Evolutionary conservation across 805 yeast species (phyloP), one percentile per base, ranked within the genome.

Genomic region (Lipomyces mesembrius): DNA sequence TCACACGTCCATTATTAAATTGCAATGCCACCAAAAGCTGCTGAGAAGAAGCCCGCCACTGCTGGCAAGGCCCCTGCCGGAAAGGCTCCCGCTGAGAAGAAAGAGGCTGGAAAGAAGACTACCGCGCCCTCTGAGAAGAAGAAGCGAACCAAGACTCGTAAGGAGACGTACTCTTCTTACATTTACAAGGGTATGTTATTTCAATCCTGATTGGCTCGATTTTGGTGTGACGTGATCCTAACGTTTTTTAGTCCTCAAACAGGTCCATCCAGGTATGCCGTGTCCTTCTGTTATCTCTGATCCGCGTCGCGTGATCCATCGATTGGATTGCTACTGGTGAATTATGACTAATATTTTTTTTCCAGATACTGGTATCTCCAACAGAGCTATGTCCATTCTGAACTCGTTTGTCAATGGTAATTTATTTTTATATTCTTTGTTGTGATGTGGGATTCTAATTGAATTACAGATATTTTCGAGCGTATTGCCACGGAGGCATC

Each of bases 401-500:
- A 94, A 94, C 90, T 94, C 98, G 56, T 94, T 94, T 77, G 98
- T 94, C 76, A 93, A 92, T 84, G 98, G 66, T 63, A 63, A 27
- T 11, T 66, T 35, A 35, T 29, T 1, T 29, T 5, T 34, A 2
- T 6, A 7, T 61, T 27, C 9, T 35, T 14, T 14, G 1, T 9
- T 8, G 37, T 7, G 12, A 43, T 37, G 32, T 29, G 17, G 12
- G 27, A 32, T 14, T 51, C 20, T 49, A 32, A 20, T 61, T 25
- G 12, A 8, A 11, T 11, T 29, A 8, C 34, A 63, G 70, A 94
- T 83, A 92, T 93, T 80, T 94, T 93, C 80, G 98, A 93, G 86
- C 93, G 98, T 87, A 90, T 94, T 77, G 98, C 98, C 76, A 83
- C 94, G 77, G 98, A 93, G 85, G 97, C 98, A 77, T 93, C 98